Evolutionary conservation across 2,329 filamentous ascomycete species (phyloP).

Genomic region (Ceratocystis diversiconidia): DNA sequence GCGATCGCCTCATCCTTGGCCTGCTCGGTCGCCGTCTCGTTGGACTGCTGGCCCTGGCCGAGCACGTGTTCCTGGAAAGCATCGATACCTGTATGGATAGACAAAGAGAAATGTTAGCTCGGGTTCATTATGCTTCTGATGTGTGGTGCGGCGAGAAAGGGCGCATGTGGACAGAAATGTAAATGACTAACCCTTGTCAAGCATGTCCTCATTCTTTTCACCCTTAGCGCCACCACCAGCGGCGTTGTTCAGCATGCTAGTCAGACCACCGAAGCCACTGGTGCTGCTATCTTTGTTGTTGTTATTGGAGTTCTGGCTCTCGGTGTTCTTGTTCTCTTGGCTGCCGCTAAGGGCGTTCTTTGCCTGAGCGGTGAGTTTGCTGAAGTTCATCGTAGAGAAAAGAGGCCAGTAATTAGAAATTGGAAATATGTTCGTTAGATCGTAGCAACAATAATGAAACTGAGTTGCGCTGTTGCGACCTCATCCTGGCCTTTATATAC

Average conservation of each 20-base stretch:
- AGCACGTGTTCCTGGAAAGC: slow-evolving; percentile 63
- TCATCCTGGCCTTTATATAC: neutral
- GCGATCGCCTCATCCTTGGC: slow-evolving; percentile 70
- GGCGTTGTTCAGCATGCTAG: slow-evolving; percentile 55
- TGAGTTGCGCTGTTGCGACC: neutral
- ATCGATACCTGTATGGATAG: slow-evolving; percentile 48
- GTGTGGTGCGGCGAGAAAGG: neutral
- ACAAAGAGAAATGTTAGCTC: neutral
- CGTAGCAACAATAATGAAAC: neutral
- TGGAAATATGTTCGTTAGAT: neutral
- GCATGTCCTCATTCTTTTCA: slow-evolving; percentile 69
- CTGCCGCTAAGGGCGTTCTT: slow-evolving; percentile 18
- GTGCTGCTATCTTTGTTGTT: slow-evolving; percentile 26
- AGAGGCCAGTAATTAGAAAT: neutral
- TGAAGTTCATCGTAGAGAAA: slow-evolving; percentile 15
- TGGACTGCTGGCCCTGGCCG: slow-evolving; percentile 54
- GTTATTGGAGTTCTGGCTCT: slow-evolving; percentile 23
- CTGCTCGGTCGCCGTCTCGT: slow-evolving; percentile 62
- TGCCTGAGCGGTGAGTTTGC: slow-evolving; percentile 17
- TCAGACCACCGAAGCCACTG: slow-evolving; percentile 39
- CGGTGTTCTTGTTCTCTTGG: slow-evolving; percentile 14
- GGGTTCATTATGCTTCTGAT: neutral
- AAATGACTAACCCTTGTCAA: slow-evolving; percentile 55
- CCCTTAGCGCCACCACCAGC: slow-evolving; percentile 59
- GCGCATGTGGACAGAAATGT: neutral